These are phyloP conservation scores for Letharia columbiana DNA, from an alignment of 495 filamentous ascomycete genomes.

Conservation along the genomic window DNA sequence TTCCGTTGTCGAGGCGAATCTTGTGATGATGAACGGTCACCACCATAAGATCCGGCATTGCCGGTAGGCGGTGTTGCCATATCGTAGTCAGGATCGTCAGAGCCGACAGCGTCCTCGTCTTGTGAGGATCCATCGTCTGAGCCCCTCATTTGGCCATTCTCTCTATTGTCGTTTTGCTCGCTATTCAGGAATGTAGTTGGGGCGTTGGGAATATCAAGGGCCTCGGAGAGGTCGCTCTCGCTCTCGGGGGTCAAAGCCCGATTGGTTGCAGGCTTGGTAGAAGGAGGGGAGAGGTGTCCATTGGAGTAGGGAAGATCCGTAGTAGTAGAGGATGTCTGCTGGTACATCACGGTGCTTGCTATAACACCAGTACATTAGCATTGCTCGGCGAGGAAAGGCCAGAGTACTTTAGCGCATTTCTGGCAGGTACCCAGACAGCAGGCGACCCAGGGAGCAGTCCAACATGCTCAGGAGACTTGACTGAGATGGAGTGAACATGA, in stretches of 20 bases:
- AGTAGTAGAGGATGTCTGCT: constrained; percentile 18
- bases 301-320: constrained; percentile 22
- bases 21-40: constrained; percentile 57
- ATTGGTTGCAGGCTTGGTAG: constrained; percentile 20
- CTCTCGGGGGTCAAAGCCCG: constrained; percentile 37
- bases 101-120: constrained; percentile 60
- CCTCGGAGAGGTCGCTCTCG: constrained; percentile 46
- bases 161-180: constrained; percentile 19
- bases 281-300: constrained; percentile 26
- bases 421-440: constrained; percentile 1
- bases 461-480: not conserved
- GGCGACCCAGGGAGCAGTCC: constrained; percentile 21
- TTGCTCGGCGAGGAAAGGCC: constrained; percentile 14
- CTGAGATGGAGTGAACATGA: constrained; percentile 1
- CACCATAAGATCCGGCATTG: constrained; percentile 37
- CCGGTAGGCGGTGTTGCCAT: constrained; percentile 54
- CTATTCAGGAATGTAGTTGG: constrained; percentile 27
- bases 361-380: constrained; percentile 23
- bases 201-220: constrained; percentile 33
- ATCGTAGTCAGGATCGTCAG: constrained; percentile 73
- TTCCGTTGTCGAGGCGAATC: constrained; percentile 58
- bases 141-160: constrained; percentile 29
- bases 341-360: constrained; percentile 27
- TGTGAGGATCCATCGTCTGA: constrained; percentile 43
- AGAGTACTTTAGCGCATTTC: constrained; percentile 13